Percentiles rank a stretch among this genome's conserved stretches.
phyloP scores from a whole-genome alignment of 2,329 filamentous ascomycete genomes.

The Phialocephala subalpina region DNA sequence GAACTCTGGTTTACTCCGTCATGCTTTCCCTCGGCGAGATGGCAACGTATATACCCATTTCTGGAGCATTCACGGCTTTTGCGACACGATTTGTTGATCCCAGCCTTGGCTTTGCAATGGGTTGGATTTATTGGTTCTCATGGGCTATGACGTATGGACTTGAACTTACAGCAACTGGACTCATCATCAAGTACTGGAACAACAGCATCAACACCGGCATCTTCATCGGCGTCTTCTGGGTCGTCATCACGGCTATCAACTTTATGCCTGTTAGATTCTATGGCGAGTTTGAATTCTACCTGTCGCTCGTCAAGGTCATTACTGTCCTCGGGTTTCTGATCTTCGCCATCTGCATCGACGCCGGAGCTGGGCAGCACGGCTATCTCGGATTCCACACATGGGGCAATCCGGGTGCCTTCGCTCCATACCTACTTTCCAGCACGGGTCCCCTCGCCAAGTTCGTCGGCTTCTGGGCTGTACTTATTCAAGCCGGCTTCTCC shows the following conservation, averaged over 20 bases:
- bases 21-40: conserved; percentile 78
- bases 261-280: conserved; percentile 77
- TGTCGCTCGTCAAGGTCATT: conserved; percentile 79
- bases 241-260: conserved; percentile 73
- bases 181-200: conserved; percentile 79
- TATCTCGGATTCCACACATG: conserved; percentile 80
- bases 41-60: conserved; percentile 79
- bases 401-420: conserved; percentile 73
- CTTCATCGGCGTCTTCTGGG: conserved; percentile 78
- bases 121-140: conserved; percentile 85
- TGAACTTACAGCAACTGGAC: conserved; percentile 74
- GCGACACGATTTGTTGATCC: conserved; percentile 78
- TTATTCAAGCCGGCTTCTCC: conserved; percentile 74
- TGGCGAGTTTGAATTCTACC: conserved; percentile 82
- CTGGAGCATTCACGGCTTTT: conserved; percentile 80
- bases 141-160: conserved; percentile 79
- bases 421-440: conserved; percentile 56
- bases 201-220: conserved; percentile 69
- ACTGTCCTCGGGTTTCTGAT: conserved; percentile 80
- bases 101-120: conserved; percentile 78
- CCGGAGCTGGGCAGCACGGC: conserved; percentile 73
- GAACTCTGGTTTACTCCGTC: conserved; percentile 76
- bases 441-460: conserved; percentile 65
- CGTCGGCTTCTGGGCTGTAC: conserved; percentile 73
- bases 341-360: conserved; percentile 78